These are phyloP conservation scores for Quercus lobata DNA, from an alignment of 331 rosid genomes.

Conservation along the genomic window DNA sequence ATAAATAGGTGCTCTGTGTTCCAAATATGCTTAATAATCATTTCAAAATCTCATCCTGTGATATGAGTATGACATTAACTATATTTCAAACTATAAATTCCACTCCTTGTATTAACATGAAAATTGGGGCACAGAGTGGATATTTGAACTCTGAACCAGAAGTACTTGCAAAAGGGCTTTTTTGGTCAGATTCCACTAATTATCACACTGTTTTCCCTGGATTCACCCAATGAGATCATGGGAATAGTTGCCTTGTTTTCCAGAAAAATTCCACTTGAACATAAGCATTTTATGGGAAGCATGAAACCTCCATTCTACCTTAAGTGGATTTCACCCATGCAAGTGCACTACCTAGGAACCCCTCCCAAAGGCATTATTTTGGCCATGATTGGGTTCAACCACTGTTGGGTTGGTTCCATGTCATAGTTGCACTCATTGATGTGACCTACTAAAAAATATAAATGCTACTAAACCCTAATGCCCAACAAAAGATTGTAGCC, in stretches of 20 bases:
- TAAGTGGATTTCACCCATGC: not conserved
- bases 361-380: not conserved
- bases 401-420: slow-evolving; percentile 1
- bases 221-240: not conserved
- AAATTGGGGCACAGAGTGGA: not conserved
- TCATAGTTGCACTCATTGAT: slow-evolving; percentile 2
- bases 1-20: not conserved
- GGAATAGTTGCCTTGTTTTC: not conserved
- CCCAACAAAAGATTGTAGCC: not conserved
- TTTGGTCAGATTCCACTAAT: not conserved
- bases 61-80: not conserved
- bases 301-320: not conserved
- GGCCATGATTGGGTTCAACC: not conserved
- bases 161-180: not conserved
- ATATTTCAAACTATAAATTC: not conserved
- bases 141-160: not conserved
- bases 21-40: not conserved
- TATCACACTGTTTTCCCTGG: not conserved
- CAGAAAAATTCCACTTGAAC: not conserved
- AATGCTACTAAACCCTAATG: not conserved
- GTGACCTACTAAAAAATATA: not conserved
- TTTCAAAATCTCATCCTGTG: not conserved
- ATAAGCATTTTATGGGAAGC: not conserved
- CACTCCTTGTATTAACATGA: not conserved
- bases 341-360: not conserved